A percentile compares a stretch with the other conserved stretches of the same genome.
These are phyloP conservation scores for Blepharisma undulans DNA, from an alignment of 169 alveolate species.

Conservation along the genomic window DNA sequence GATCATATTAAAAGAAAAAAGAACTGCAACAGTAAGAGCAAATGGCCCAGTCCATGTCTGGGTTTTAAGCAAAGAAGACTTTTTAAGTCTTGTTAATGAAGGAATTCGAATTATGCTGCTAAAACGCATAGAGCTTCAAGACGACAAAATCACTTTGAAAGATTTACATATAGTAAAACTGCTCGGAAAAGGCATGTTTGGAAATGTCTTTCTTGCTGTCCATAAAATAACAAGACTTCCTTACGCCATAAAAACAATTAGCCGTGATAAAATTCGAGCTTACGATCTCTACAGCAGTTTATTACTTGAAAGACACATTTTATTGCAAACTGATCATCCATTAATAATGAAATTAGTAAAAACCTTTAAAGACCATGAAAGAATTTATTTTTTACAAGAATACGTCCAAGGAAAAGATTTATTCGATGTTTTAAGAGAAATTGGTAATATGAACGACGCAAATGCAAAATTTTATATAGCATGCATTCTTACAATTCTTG, in stretches of 20 bases:
- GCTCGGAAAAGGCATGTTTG: constrained; percentile 92
- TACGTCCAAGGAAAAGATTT: constrained; percentile 29
- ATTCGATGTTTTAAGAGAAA: constrained; percentile 20
- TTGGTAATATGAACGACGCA: background rate
- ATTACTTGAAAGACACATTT: constrained; percentile 4
- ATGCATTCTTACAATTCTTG: constrained; percentile 17
- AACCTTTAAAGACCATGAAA: constrained; percentile 30
- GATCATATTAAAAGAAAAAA: constrained; percentile 53
- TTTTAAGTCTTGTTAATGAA: constrained; percentile 70
- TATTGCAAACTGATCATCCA: constrained; percentile 16
- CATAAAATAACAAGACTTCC: background rate
- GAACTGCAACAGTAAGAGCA: constrained; percentile 38
- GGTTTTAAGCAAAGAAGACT: background rate
- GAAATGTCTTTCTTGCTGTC: background rate
- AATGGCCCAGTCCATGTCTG: constrained; percentile 43
- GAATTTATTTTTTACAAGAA: constrained; percentile 38
- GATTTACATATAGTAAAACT: constrained; percentile 78
- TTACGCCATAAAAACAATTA: constrained; percentile 29
- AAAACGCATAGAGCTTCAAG: constrained; percentile 87
- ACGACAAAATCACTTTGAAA: constrained; percentile 85
- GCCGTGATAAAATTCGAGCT: constrained; percentile 14
- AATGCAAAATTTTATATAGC: constrained; percentile 3
- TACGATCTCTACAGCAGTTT: background rate
- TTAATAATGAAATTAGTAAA: constrained; percentile 31
- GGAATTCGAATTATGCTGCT: background rate